These are phyloP conservation scores for Leucaena leucocephala DNA, from an alignment of 306 rosid species.

Conservation along the genomic window DNA sequence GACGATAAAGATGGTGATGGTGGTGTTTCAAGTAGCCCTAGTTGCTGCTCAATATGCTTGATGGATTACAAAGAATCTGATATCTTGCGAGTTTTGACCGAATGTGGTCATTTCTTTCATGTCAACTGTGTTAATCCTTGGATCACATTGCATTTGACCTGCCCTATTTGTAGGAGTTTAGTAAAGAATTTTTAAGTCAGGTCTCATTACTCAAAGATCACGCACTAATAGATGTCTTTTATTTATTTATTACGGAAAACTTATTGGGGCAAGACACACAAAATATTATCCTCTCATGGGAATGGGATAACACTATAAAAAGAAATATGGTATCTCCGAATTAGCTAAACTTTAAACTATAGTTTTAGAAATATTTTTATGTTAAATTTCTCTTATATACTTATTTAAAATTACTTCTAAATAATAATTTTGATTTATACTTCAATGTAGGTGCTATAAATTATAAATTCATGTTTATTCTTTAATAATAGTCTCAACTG, in stretches of 20 bases:
- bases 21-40: conserved; percentile 17
- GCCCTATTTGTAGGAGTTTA: conserved; percentile 54
- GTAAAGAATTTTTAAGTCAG: not conserved
- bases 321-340: too few relatives aligned
- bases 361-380: too few relatives aligned
- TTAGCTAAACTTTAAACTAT: too few relatives aligned
- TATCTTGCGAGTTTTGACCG: conserved; percentile 47
- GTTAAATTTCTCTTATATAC: too few relatives aligned
- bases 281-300: too few relatives aligned
- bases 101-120: conserved; percentile 67
- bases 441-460: not conserved
- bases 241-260: too few relatives aligned
- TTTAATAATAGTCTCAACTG: not conserved
- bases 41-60: conserved; percentile 49
- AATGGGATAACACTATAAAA: too few relatives aligned
- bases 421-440: too few relatives aligned
- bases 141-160: conserved; percentile 51
- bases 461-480: not conserved
- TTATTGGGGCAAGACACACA: too few relatives aligned
- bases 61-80: conserved; percentile 60
- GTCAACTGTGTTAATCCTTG: conserved; percentile 60
- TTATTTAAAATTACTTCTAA: too few relatives aligned
- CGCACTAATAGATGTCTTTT: too few relatives aligned
- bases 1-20: not conserved
- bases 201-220: too few relatives aligned